Base-by-base conservation (phyloP, 208 protist species). In the Leishmania tarentolae region DNA sequence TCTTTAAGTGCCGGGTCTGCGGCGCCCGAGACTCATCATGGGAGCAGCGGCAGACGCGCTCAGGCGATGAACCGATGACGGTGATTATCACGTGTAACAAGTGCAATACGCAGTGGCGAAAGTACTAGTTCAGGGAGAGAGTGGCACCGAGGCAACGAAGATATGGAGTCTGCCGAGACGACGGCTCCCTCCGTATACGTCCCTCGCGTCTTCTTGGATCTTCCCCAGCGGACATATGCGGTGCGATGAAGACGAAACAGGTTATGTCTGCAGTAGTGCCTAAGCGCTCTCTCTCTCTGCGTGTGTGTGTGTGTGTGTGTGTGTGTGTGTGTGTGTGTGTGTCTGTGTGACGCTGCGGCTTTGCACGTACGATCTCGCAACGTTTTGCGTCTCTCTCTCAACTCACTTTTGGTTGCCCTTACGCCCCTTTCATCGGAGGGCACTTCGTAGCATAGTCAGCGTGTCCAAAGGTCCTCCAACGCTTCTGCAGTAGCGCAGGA, bases 41-140 rank as follows among this genome's bases (percentile, higher is more conserved):
- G 91, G 91, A 89, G 69, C 94, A 99, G 84, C 91, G 98, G 88
- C 99, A 99, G 86, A 99, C 97, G 17, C 95, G 99, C 72, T 99
- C 96, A 8, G 98, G 92, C 2, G 99, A 99, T 95, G 99, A 99
- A 88, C 99, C 99, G 24, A 99, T 99, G 95, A 99, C 99, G 21
- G 94, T 96, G 2, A 99, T 99, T 82, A 98, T 98, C 78, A 88
- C 88, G 35, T 99, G 99, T 86, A 94, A 95, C 76, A 83, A 93
- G 70, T 99, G 98, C 84, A 90, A 90, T 9, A 86, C 91, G 40
- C 87, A 88, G 66, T 98, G 93, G 93, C 90, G 86, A 40, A 80
- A 87, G 37, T 94, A 91, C 65, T 96, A 82, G 59, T 0, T 7
- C 71, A 42, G 13, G 2, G 71, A 40, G 1, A 15, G 31, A 50